A percentile compares a stretch with the other conserved stretches of the same genome.
These are phyloP conservation scores for Malus asiatica DNA, from an alignment of 306 rosid genomes.

Conservation along the genomic window DNA sequence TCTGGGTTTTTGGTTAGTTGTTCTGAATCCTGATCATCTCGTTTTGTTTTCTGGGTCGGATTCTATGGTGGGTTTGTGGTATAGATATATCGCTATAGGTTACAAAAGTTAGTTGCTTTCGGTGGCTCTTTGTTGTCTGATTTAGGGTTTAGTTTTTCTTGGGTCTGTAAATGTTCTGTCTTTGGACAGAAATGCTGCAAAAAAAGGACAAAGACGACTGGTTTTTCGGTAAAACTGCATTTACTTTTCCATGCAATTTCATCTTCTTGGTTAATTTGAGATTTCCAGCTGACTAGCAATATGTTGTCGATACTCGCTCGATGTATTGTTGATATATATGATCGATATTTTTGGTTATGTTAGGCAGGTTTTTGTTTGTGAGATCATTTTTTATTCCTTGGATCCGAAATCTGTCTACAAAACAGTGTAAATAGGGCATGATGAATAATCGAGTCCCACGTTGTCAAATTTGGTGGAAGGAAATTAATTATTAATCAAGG, in stretches of 20 bases:
- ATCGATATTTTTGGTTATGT: too few relatives aligned
- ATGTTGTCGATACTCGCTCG: too few relatives aligned
- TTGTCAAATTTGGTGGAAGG: background rate
- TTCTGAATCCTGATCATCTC: background rate
- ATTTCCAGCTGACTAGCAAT: background rate
- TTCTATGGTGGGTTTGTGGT: background rate
- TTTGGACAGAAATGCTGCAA: background rate
- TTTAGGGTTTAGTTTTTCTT: background rate
- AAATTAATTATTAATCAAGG: background rate
- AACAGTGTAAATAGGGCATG: background rate
- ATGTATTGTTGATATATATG: too few relatives aligned
- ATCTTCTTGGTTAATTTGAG: background rate
- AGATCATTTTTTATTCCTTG: too few relatives aligned
- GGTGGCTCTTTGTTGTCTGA: background rate
- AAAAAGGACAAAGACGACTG: slow-evolving; percentile 4
- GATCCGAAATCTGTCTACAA: background rate
- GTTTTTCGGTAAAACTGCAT: slow-evolving; percentile 1
- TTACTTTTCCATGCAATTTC: background rate
- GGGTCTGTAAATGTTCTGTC: slow-evolving; percentile 17
- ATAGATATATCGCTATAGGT: slow-evolving; percentile 3
- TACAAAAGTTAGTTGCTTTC: background rate
- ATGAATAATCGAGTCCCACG: background rate
- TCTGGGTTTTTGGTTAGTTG: background rate
- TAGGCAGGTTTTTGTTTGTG: background rate
- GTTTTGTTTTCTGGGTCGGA: background rate